Base-by-base conservation (phyloP, 169 alveolate genomes). In the Ichthyophthirius multifiliis region DNA sequence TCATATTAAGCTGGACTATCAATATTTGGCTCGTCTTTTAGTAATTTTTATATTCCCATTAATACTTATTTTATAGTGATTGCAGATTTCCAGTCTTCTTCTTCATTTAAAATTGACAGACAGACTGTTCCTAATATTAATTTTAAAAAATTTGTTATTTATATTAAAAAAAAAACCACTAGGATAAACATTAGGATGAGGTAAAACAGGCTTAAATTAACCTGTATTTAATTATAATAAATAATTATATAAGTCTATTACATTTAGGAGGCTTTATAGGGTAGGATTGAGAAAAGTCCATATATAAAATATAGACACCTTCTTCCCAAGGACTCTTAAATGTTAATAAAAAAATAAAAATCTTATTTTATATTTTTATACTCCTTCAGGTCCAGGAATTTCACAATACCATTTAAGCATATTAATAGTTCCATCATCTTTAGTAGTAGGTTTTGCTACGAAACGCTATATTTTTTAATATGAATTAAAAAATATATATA, bases 211-310 rank as follows among this genome's bases (percentile, higher is more conserved):
- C 45, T 92, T 93, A 89, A 98, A 98, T 85, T 95, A 74, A 67
- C 77, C 77, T 67, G 7, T 4, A 10, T 46, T 46, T 46, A 10
- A 64, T 64, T 34, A 12, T 2, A 13, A 3, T 30, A 6, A 32
- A 16, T 15, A 32, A 32, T 10, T 3, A 32, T 34, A 3, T 30
- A 0, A 32, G 18, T 64, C 7, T 30, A 64, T 35, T 96, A 94
- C 99, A 98, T 95, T 98, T 98, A 9, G 99, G 99, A 34, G 99
- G 99, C 74, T 98, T 99, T 89, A 98, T 95, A 20, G 99, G 99
- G 89, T 98, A 99, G 48, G 98, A 99, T 81, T 98, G 99, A 3
- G 99, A 84, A 89, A 98, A 99, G 84, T 96, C 99, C 99, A 99
- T 98, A 30, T 93, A 93, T 34, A 99, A 90, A 48, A 97, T 96